Evolutionary conservation across 2,329 filamentous ascomycete species (phyloP).

Genomic region (Beauveria sp.): DNA sequence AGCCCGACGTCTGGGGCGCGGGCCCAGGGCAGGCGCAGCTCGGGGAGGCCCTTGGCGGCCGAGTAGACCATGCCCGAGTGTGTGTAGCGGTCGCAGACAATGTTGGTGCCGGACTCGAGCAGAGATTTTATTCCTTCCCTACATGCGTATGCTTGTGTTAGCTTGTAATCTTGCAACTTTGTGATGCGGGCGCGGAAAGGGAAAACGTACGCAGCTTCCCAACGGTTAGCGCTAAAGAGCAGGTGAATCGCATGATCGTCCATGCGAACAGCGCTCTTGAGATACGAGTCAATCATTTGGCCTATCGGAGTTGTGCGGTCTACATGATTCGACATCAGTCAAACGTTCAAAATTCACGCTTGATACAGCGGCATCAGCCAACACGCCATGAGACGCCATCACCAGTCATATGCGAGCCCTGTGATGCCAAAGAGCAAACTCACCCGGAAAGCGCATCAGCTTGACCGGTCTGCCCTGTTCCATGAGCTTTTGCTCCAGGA

Average conservation of each 20-base stretch:
- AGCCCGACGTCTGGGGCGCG: constrained; percentile 77
- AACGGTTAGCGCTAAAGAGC: constrained; percentile 83
- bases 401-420: background rate
- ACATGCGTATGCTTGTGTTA: background rate
- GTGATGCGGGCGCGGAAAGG: background rate
- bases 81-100: constrained; percentile 90
- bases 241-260: constrained; percentile 88
- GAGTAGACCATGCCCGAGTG: constrained; percentile 92
- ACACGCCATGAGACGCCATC: background rate
- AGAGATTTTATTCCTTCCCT: constrained; percentile 45
- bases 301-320: constrained; percentile 80
- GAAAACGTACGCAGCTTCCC: constrained; percentile 59
- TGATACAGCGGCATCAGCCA: background rate
- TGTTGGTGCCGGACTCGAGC: constrained; percentile 59
- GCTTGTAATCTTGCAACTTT: background rate
- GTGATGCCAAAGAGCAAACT: constrained; percentile 16
- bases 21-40: constrained; percentile 69
- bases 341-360: background rate
- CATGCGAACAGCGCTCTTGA: constrained; percentile 63
- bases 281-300: constrained; percentile 76
- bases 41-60: constrained; percentile 71
- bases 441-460: constrained; percentile 52
- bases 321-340: constrained; percentile 23
- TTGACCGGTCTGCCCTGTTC: constrained; percentile 41
- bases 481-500: constrained; percentile 50